Base-by-base conservation (phyloP, 1,284 basidiomycete genomes). In the Apiotrichum sp. region DNA sequence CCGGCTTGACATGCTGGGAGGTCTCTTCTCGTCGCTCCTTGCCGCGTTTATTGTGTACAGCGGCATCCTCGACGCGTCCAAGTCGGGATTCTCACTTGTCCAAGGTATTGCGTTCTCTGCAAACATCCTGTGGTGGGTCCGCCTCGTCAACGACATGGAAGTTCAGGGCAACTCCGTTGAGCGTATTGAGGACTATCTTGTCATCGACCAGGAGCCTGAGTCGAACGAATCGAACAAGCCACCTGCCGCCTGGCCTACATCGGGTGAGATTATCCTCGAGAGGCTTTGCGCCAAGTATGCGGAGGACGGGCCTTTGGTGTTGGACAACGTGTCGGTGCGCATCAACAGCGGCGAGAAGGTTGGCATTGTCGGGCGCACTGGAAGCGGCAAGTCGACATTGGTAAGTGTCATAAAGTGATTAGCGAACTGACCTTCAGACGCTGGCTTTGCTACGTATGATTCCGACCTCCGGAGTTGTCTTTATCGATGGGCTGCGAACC, bases 161-260 rank as follows among this genome's bases (percentile, higher is more conserved):
- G 76, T 78, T 3, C 65, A 71, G 53, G 76, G 76, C 46, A 77
- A 77, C 62, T 71, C 73, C 10, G 77, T 90, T 59, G 87, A 90
- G 65, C 82, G 88, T 34, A 84, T 90, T 52, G 81, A 86, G 65
- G 81, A 82, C 33, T 89, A 89, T 67, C 71, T 87, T 46, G 71
- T 78, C 11, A 86, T 88, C 55, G 86, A 87, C 53, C 86, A 88
- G 67, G 88, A 89, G 67, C 81, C 82, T 1, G 77, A 78, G 53
- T 66, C 80, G 1, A 79, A 78, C 0, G 68, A 76, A 31, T 66
- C 70, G 11, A 82, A 83, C 6, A 74, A 79, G 44, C 87, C 87
- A 34, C 86, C 88, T 3, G 87, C 87, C 0, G 83, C 86, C 58
- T 89, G 88, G 87, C 88, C 88, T 0, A 80, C 84, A 0, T 86